These are phyloP conservation scores for Adansonia rubrostipa DNA, from an alignment of 441 rosid species.

Conservation along the genomic window DNA sequence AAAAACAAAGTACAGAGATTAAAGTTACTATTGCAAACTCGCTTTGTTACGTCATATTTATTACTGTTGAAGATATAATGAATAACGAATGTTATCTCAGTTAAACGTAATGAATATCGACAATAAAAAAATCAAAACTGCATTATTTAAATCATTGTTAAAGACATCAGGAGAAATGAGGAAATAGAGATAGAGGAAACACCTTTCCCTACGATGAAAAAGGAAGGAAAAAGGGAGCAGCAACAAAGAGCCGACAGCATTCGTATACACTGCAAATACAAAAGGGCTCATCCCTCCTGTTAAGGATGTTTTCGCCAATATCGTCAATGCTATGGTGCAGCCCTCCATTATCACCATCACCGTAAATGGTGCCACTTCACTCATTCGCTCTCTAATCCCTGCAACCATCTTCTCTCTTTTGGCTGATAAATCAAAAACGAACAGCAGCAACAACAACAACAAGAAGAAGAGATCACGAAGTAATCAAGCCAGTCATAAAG, in stretches of 20 bases:
- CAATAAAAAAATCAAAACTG: too few relatives aligned
- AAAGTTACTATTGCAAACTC: too few relatives aligned
- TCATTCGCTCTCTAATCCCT: constrained; percentile 18
- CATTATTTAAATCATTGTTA: too few relatives aligned
- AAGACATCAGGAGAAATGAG: not conserved
- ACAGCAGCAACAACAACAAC: not conserved
- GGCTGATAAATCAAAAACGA: constrained; percentile 25
- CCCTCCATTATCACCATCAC: constrained; percentile 77
- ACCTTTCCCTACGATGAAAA: constrained; percentile 59
- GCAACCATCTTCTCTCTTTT: constrained; percentile 26
- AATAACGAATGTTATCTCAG: too few relatives aligned
- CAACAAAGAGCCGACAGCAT: constrained; percentile 56
- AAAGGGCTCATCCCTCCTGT: constrained; percentile 75
- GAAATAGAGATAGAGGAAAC: not conserved
- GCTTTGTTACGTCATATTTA: too few relatives aligned
- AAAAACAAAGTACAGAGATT: not conserved
- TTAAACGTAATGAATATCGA: too few relatives aligned
- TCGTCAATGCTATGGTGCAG: constrained; percentile 67
- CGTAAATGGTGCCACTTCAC: constrained; percentile 48
- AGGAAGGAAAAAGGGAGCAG: constrained; percentile 69
- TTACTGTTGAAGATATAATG: too few relatives aligned
- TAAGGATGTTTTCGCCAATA: constrained; percentile 66
- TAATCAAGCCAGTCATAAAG: not conserved
- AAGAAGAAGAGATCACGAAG: not conserved
- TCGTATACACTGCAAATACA: constrained; percentile 72